These are phyloP conservation scores for Quercus suber DNA, from an alignment of 306 rosid genomes.

Conservation along the genomic window DNA sequence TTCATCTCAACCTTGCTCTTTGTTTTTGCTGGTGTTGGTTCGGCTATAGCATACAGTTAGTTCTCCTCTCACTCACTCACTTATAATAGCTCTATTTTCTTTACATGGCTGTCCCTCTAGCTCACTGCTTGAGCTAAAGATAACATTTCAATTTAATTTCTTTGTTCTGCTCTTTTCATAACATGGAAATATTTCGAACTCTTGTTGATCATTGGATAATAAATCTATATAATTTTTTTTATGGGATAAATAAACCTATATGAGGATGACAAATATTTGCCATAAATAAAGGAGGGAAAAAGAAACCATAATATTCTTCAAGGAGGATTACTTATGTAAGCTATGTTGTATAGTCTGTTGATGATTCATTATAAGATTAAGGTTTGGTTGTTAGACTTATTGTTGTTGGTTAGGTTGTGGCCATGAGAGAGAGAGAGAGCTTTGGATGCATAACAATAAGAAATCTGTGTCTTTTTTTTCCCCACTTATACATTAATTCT, in stretches of 20 bases:
- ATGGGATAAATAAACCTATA: too few relatives aligned
- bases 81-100: background rate
- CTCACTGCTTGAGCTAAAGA: too few relatives aligned
- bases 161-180: background rate
- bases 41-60: conserved; percentile 78
- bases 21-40: conserved; percentile 92
- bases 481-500: background rate
- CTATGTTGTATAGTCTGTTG: too few relatives aligned
- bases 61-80: background rate
- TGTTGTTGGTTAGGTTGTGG: too few relatives aligned
- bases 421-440: too few relatives aligned
- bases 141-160: background rate
- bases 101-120: background rate
- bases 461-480: background rate
- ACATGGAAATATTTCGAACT: background rate
- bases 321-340: background rate
- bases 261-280: background rate
- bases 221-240: too few relatives aligned
- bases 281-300: too few relatives aligned
- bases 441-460: background rate
- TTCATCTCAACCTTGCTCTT: conserved; percentile 88
- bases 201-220: background rate
- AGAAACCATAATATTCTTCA: background rate
- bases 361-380: too few relatives aligned
- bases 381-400: too few relatives aligned